Conservation (phyloP, 805 yeast genomes). For the Clavispora asparagi region DNA sequence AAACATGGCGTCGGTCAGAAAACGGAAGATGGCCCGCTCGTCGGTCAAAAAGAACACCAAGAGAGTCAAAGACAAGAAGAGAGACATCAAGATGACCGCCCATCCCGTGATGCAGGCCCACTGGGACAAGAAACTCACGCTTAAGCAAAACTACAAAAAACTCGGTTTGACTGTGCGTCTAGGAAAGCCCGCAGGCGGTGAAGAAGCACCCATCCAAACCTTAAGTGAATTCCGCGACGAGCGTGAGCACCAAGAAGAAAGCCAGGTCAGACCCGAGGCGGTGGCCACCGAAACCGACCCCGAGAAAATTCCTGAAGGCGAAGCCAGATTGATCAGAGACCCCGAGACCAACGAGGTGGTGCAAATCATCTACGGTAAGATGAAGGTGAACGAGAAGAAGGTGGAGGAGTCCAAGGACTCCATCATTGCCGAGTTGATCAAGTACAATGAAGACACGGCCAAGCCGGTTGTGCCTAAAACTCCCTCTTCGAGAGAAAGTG, state of each 20-base stretch:
- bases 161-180: slow-evolving; percentile 71
- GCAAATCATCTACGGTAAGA: slow-evolving; percentile 67
- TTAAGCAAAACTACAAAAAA: slow-evolving; percentile 79
- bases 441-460: slow-evolving; percentile 36
- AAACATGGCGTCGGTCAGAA: slow-evolving; percentile 69
- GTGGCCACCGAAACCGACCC: slow-evolving; percentile 46
- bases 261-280: slow-evolving; percentile 33
- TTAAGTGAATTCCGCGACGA: slow-evolving; percentile 32
- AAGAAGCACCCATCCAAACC: slow-evolving; percentile 51
- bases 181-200: slow-evolving; percentile 68
- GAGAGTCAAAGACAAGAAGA: slow-evolving; percentile 62
- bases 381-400: slow-evolving; percentile 26
- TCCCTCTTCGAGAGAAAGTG: slow-evolving; percentile 68
- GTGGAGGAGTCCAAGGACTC: slow-evolving; percentile 21
- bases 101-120: slow-evolving; percentile 82
- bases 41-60: slow-evolving; percentile 67
- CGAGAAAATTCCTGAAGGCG: slow-evolving; percentile 65
- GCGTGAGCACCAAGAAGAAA: slow-evolving; percentile 14
- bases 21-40: slow-evolving; percentile 76
- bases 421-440: slow-evolving; percentile 68
- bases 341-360: slow-evolving; percentile 57
- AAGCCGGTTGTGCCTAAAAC: slow-evolving; percentile 47
- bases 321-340: slow-evolving; percentile 72
- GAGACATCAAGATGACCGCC: slow-evolving; percentile 58
- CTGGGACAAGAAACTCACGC: slow-evolving; percentile 83